These are phyloP conservation scores for Lichtheimia ornata DNA, from an alignment of 371 early-diverging fungal species.

Conservation along the genomic window DNA sequence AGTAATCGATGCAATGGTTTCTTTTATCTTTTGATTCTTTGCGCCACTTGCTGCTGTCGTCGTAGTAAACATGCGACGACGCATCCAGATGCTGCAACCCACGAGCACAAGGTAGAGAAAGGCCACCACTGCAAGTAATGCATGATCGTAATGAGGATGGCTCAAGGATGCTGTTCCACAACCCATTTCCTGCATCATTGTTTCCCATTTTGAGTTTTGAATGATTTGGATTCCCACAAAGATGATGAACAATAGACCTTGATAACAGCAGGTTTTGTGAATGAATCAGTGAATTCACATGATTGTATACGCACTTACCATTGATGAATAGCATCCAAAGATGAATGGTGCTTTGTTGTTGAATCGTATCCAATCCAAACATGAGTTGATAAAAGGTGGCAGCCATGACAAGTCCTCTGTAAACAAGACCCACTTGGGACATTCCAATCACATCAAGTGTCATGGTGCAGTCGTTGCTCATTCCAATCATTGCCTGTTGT, in stretches of 20 bases:
- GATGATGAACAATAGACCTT: slow-evolving; percentile 7
- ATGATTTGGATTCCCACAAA: slow-evolving; percentile 9
- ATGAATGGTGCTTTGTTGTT: slow-evolving; percentile 1
- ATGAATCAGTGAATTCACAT: too few relatives aligned
- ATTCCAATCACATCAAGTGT: slow-evolving; percentile 3
- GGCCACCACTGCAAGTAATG: background rate
- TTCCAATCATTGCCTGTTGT: background rate
- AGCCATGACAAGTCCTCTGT: slow-evolving; percentile 14
- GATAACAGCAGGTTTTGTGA: background rate
- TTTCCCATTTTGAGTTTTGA: slow-evolving; percentile 1
- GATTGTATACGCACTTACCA: background rate
- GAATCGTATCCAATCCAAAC: slow-evolving; percentile 13
- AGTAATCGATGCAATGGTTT: slow-evolving; percentile 12
- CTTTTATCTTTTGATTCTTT: background rate
- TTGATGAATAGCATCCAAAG: slow-evolving; percentile 6
- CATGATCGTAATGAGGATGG: slow-evolving; percentile 3
- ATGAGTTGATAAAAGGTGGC: slow-evolving; percentile 12
- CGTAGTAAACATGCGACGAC: background rate
- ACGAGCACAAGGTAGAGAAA: background rate
- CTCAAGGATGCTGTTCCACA: background rate
- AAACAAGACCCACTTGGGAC: slow-evolving; percentile 11
- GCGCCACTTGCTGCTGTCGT: background rate
- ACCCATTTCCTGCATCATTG: background rate
- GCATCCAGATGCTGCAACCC: slow-evolving; percentile 3
- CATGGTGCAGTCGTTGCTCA: slow-evolving; percentile 4